Evolutionary conservation across 768 basidiomycete genomes (phyloP).

Genomic region (Suillus luteus): DNA sequence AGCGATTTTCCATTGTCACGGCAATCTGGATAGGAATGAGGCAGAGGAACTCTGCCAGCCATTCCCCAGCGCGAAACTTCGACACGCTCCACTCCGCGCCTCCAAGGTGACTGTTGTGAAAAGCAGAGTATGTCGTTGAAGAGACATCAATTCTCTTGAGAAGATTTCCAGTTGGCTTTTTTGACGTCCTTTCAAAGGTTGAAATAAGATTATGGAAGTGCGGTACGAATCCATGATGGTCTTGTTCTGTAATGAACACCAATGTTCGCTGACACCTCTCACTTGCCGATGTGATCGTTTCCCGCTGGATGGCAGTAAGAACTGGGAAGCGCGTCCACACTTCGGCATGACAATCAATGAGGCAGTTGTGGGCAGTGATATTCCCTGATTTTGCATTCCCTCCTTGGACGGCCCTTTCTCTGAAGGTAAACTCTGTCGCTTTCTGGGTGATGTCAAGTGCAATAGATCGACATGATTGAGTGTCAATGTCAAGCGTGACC

Average conservation of each 20-base stretch:
- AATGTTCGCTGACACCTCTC: slow-evolving; percentile 38
- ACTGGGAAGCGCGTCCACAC: slow-evolving; percentile 67
- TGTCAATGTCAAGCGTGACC: slow-evolving; percentile 38
- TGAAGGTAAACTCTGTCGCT: slow-evolving; percentile 57
- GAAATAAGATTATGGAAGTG: slow-evolving; percentile 50
- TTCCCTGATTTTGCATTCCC: slow-evolving; percentile 18
- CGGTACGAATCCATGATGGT: slow-evolving; percentile 36
- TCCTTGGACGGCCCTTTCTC: slow-evolving; percentile 38
- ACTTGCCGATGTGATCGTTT: slow-evolving; percentile 40
- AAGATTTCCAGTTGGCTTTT: slow-evolving; percentile 52
- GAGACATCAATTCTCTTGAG: slow-evolving; percentile 42
- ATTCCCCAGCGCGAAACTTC: slow-evolving; percentile 52
- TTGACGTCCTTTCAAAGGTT: slow-evolving; percentile 49
- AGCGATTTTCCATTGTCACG: slow-evolving; percentile 57
- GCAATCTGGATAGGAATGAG: slow-evolving; percentile 68
- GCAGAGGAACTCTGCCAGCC: slow-evolving; percentile 61
- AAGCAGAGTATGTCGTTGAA: slow-evolving; percentile 32
- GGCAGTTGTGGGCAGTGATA: slow-evolving; percentile 44
- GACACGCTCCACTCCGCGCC: slow-evolving; percentile 35
- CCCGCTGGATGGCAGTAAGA: slow-evolving; percentile 49
- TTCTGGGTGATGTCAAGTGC: slow-evolving; percentile 56
- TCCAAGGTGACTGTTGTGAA: slow-evolving; percentile 22
- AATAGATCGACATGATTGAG: slow-evolving; percentile 40
- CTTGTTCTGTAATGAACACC: slow-evolving; percentile 44
- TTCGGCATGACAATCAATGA: slow-evolving; percentile 56